Evolutionary conservation across 169 alveolate species (phyloP), one percentile per base, ranked within the genome.

Genomic region (Plasmodium knowlesi): DNA sequence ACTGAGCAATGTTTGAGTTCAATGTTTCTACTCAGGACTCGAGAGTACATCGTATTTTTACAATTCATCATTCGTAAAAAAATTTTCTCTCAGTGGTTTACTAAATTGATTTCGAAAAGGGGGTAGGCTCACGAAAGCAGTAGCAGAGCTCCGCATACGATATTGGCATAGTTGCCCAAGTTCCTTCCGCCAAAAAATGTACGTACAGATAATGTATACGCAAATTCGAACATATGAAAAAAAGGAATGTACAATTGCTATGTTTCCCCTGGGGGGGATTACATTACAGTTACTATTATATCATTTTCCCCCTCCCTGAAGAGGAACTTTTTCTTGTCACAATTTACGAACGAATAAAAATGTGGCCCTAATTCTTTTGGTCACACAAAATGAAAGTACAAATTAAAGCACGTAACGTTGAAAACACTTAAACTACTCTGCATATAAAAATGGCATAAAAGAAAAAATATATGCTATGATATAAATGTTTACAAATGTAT

Each of bases 1-100:
- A 85, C 93, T 85, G 93, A 85, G 93, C 34, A 85, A 67, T 81
- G 12, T 81, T 85, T 85, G 93, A 85, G 93, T 85, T 85, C 93
- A 73, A 46, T 74, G 19, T 6, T 19, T 74, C 30, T 74, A 46
- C 93, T 85, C 93, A 85, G 93, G 93, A 85, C 93, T 85, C 93
- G 93, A n/a, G 85, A 54, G 85, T 22, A n/a, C 54, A 85, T 85
- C 93, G 85, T 85, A 85, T 37, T 12, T 85, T 74, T 54, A 16
- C 41, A n/a, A 41, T 25, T 85, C 93, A 85, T 85, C 93, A 85
- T 74, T 30, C 79, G 37, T 30, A 34, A 82, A 61, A 61, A 53
- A 41, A 41, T n/a, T 82, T 28, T 57, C 73, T 76, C 12, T 37
- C 22, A n/a, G 50, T 76, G 25, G 57, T 37, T 37, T 16, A 76